A percentile compares a stretch with the other conserved stretches of the same genome.
These are phyloP conservation scores for Termitomyces sp. DNA, from an alignment of 1,284 basidiomycete genomes.

Conservation along the genomic window DNA sequence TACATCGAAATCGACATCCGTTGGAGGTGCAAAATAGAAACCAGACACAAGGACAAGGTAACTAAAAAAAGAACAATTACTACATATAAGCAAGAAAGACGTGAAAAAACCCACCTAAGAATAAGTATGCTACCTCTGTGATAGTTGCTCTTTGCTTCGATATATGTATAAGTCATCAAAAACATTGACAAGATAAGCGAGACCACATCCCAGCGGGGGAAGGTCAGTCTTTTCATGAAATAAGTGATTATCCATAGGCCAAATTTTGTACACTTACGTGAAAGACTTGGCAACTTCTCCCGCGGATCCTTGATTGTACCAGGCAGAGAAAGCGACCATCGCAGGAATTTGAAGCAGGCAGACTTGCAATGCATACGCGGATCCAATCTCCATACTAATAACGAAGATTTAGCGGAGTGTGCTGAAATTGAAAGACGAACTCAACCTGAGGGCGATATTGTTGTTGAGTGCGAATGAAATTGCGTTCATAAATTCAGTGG, in stretches of 20 bases:
- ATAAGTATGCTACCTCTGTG: constrained; percentile 92
- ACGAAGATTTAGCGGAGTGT: constrained; percentile 6
- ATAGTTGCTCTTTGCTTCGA: constrained; percentile 97
- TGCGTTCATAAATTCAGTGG: constrained; percentile 99
- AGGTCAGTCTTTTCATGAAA: constrained; percentile 71
- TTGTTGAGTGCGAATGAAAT: constrained; percentile 98
- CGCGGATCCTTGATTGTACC: constrained; percentile 82
- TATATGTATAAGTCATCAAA: constrained; percentile 98
- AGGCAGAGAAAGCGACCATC: constrained; percentile 97
- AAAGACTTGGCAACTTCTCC: constrained; percentile 84
- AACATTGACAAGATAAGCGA: constrained; percentile 94
- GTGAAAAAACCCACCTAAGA: constrained; percentile 55
- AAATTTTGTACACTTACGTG: constrained; percentile 52
- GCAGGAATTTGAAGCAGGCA: constrained; percentile 97
- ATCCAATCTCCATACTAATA: constrained; percentile 96
- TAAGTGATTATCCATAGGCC: constrained; percentile 4
- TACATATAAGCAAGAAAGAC: neutral
- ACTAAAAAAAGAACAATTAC: constrained; percentile 30
- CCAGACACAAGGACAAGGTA: constrained; percentile 78
- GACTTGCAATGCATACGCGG: constrained; percentile 97
- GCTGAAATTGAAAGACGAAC: constrained; percentile 19
- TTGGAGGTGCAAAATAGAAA: constrained; percentile 70
- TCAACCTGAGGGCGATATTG: constrained; percentile 93
- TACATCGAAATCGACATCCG: constrained; percentile 32
- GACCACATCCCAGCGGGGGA: constrained; percentile 98